Conservation (phyloP, 2,329 filamentous ascomycete genomes). For the Chaetothyriales sp. region DNA sequence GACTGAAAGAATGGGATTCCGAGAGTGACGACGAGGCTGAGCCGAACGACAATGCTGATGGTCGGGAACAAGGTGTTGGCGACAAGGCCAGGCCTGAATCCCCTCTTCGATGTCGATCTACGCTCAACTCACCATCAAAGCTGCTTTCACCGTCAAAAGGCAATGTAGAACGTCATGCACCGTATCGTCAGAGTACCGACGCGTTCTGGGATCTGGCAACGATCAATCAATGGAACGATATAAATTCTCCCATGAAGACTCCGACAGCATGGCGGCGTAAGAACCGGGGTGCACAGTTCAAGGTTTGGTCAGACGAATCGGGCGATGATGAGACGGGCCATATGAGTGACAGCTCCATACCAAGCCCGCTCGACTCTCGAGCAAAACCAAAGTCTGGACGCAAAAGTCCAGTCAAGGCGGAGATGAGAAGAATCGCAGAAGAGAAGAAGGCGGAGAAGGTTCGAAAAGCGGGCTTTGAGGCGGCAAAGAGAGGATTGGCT, state of each 20-base stretch:
- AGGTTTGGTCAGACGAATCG: slow-evolving; percentile 27
- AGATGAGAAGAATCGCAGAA: slow-evolving; percentile 16
- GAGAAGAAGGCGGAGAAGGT: slow-evolving; percentile 25
- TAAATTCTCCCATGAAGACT: slow-evolving; percentile 38
- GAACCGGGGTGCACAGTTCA: slow-evolving; percentile 12
- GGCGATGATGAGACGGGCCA: slow-evolving; percentile 21
- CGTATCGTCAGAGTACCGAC: slow-evolving; percentile 37
- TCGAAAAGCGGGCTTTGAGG: slow-evolving; percentile 40
- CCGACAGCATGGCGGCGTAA: slow-evolving; percentile 13
- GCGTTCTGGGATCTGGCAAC: slow-evolving; percentile 41
- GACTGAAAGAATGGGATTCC: slow-evolving; percentile 15
- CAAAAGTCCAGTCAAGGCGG: slow-evolving; percentile 18
- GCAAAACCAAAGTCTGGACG: slow-evolving; percentile 16
- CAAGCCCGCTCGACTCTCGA: slow-evolving; percentile 13
- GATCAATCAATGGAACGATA: slow-evolving; percentile 42
- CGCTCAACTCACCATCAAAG: slow-evolving; percentile 17
- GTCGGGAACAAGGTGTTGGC: not conserved
- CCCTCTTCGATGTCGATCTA: slow-evolving; percentile 20
- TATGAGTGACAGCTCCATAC: slow-evolving; percentile 19
- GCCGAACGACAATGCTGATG: not conserved
- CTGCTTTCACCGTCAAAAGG: slow-evolving; percentile 37
- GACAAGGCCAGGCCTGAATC: slow-evolving; percentile 17
- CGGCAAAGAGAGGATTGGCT: slow-evolving; percentile 40
- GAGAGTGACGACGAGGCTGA: slow-evolving; percentile 11
- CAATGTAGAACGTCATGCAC: slow-evolving; percentile 35